Percentiles rank a stretch among this genome's conserved stretches.
phyloP scores from a whole-genome alignment of 139 green algal species.

The Tetradesmus lagerheimii region DNA sequence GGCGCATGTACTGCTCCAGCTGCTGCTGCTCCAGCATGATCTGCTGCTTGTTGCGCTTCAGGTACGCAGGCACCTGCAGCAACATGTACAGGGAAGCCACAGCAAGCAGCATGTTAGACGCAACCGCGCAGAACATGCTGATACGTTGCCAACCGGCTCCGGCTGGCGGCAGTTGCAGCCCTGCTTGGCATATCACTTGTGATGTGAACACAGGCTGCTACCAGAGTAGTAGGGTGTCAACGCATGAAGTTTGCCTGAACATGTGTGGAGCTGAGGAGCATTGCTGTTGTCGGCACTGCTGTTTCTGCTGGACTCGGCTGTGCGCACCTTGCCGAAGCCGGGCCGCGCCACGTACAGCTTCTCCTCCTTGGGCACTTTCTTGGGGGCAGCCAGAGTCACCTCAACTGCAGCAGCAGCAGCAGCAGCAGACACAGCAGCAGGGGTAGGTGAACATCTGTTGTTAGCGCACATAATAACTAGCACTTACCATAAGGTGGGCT shows the following conservation, averaged over 20 bases:
- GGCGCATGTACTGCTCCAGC: slow-evolving; percentile 70
- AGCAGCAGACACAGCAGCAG: background rate
- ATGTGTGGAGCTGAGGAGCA: no score
- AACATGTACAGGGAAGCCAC: background rate
- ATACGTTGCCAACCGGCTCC: no score
- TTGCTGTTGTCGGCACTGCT: background rate
- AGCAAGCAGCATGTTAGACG: no score
- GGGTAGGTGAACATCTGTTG: background rate
- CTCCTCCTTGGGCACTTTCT: slow-evolving; percentile 42
- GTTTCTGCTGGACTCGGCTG: no score
- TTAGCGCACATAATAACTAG: background rate
- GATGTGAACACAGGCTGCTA: no score
- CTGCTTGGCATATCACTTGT: no score
- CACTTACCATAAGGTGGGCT: slow-evolving; percentile 70
- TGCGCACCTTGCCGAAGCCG: slow-evolving; percentile 33
- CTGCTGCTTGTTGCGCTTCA: slow-evolving; percentile 79
- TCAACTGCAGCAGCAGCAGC: slow-evolving; percentile 40
- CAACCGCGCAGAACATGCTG: no score
- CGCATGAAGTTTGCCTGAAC: no score
- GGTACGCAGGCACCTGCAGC: slow-evolving; percentile 79
- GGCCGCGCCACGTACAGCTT: slow-evolving; percentile 26
- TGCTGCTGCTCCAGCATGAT: slow-evolving; percentile 73
- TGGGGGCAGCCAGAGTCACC: slow-evolving; percentile 27
- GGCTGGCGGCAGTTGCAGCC: no score
- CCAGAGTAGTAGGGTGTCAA: no score